Evolutionary conservation across 805 yeast genomes (phyloP).

Genomic region (Pichia cabralensis): DNA sequence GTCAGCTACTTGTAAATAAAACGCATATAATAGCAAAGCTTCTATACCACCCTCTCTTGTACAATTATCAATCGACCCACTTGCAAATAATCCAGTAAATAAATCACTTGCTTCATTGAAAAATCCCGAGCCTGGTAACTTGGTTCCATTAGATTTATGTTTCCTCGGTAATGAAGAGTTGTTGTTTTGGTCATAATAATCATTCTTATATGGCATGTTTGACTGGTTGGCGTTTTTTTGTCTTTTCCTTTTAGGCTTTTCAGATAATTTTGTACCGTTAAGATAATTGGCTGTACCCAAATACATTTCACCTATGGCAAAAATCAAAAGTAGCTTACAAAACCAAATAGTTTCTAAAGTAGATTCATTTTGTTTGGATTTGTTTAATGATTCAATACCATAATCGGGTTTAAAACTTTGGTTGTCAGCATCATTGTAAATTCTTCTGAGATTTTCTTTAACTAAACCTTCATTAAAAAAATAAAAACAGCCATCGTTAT

Average conservation of each 20-base stretch:
- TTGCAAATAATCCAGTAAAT: slow-evolving; percentile 66
- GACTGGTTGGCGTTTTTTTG: slow-evolving; percentile 8
- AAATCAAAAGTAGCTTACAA: slow-evolving; percentile 61
- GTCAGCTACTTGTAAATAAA: slow-evolving; percentile 75
- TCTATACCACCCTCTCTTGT: slow-evolving; percentile 77
- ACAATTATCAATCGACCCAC: slow-evolving; percentile 70
- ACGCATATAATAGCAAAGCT: slow-evolving; percentile 64
- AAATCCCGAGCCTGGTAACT: slow-evolving; percentile 70
- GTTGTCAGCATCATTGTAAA: slow-evolving; percentile 41
- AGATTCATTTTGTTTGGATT: slow-evolving; percentile 34
- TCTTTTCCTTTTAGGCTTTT: slow-evolving; percentile 15
- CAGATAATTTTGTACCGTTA: slow-evolving; percentile 36
- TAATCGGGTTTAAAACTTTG: slow-evolving; percentile 22
- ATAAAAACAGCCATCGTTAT: slow-evolving; percentile 78
- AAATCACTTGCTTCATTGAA: slow-evolving; percentile 73
- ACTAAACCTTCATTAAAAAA: slow-evolving; percentile 77
- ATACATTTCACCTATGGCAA: slow-evolving; percentile 78
- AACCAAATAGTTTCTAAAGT: slow-evolving; percentile 73
- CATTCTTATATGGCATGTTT: not conserved
- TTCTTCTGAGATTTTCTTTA: slow-evolving; percentile 51
- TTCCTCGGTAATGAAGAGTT: not conserved
- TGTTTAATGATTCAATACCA: slow-evolving; percentile 17
- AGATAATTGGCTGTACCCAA: slow-evolving; percentile 62
- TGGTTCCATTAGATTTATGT: slow-evolving; percentile 21
- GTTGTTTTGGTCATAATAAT: not conserved